phyloP scores from a whole-genome alignment of 73 alveolate genomes.

The Stentor roeselii region DNA sequence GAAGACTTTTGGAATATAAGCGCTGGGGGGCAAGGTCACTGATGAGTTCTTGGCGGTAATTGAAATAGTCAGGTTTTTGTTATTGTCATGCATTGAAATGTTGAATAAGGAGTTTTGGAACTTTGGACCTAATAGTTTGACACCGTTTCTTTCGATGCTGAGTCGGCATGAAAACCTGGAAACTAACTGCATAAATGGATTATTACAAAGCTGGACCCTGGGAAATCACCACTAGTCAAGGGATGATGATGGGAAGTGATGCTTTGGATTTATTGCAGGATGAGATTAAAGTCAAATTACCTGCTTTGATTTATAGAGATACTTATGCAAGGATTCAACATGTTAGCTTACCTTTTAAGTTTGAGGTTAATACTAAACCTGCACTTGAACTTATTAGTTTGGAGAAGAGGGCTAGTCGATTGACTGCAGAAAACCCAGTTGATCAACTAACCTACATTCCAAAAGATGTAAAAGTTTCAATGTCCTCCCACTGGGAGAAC shows the following conservation, averaged over 20 bases:
- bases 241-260: slow-evolving; percentile 8
- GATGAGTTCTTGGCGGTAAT: background rate
- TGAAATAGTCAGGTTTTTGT: background rate
- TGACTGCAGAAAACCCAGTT: slow-evolving; percentile 25
- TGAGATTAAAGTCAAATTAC: background rate
- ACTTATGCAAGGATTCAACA: background rate
- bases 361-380: slow-evolving; percentile 35
- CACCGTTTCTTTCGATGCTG: slow-evolving; percentile 11
- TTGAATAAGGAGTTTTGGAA: background rate
- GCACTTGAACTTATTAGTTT: slow-evolving; percentile 40
- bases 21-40: background rate
- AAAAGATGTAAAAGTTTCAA: slow-evolving; percentile 50
- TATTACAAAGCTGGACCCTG: background rate
- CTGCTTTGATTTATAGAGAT: background rate
- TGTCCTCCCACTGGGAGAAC: slow-evolving; percentile 69
- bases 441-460: slow-evolving; percentile 72
- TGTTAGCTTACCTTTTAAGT: background rate
- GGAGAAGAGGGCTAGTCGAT: slow-evolving; percentile 32
- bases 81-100: slow-evolving; percentile 8
- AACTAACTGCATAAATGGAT: slow-evolving; percentile 23
- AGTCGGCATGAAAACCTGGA: slow-evolving; percentile 10
- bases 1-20: background rate
- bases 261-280: background rate
- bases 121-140: background rate
- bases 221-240: slow-evolving; percentile 1